Conservation (phyloP, 495 filamentous ascomycete genomes). For the Talaromyces borbonicus region DNA sequence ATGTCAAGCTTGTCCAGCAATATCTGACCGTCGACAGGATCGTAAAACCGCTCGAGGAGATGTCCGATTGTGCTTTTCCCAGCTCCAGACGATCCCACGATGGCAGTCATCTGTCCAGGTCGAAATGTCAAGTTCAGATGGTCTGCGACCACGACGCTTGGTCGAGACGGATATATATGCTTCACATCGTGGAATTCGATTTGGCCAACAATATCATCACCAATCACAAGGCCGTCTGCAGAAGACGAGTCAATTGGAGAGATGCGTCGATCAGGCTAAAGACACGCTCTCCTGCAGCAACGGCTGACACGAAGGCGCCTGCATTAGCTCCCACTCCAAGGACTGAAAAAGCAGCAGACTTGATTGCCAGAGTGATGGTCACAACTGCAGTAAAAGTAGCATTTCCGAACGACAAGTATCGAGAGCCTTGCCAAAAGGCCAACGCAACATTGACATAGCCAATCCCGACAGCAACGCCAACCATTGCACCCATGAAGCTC, state of each 20-base stretch:
- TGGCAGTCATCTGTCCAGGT: constrained; percentile 55
- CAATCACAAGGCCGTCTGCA: constrained; percentile 13
- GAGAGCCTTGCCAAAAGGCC: constrained; percentile 17
- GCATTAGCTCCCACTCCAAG: constrained; percentile 9
- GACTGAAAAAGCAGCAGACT: constrained; percentile 7
- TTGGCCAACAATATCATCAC: constrained; percentile 17
- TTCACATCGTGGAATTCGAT: constrained; percentile 49
- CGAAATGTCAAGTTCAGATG: constrained; percentile 36
- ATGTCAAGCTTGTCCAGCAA: constrained; percentile 42
- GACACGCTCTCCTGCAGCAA: constrained; percentile 24
- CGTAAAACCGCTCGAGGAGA: constrained; percentile 56
- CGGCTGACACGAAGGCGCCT: constrained; percentile 28
- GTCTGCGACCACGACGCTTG: constrained; percentile 27
- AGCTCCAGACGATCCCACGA: constrained; percentile 62
- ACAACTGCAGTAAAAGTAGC: neutral
- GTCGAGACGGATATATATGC: constrained; percentile 50
- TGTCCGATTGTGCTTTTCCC: constrained; percentile 65
- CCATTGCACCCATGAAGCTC: constrained; percentile 1
- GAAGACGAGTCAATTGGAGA: constrained; percentile 27
- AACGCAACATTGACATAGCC: constrained; percentile 13
- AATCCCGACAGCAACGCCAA: constrained; percentile 4
- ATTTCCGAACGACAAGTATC: neutral
- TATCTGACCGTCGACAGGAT: constrained; percentile 42
- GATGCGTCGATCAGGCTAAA: constrained; percentile 27
- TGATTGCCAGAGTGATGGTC: constrained; percentile 10